Evolutionary conservation across 129 eudicot species (phyloP), one percentile per base, ranked within the genome.

Genomic region (Erigeron canadensis): DNA sequence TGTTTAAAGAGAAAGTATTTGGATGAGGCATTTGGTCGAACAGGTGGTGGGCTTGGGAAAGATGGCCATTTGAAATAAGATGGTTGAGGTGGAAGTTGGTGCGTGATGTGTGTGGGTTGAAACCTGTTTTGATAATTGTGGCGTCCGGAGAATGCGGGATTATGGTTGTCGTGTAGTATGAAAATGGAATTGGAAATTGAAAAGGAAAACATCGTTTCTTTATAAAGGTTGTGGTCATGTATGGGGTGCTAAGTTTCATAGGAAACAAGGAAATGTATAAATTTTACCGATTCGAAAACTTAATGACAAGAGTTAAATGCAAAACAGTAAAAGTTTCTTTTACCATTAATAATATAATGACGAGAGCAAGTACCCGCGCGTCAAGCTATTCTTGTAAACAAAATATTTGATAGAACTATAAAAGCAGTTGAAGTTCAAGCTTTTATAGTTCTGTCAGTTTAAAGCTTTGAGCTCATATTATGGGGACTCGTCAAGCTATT

Each of bases 81-180:
- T 79, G 11, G 10, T 83, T 80, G 22, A 88, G 81, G 47, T 79
- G 75, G 50, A 79, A 86, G 75, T 92, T 88, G 68, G 81, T 40
- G 64, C 86, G 87, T 53, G 80, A 78, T 39, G 84, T 89, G 37
- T 79, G 50, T 1, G 75, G 87, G 79, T 89, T 72, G 66, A 92
- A 92, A 41, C 90, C 97, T 5, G 94, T 88, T 81, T 91, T 86
- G 57, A 92, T 46, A 44, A 78, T 71, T 51, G 87, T 84, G 19
- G 96, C 82, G 19, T 88, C 97, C 10, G 83, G 70, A 58, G 70
- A 62, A 68, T 69, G 64, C 17, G 76, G 45, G 53, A 65, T 40
- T 2, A 63, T 43, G 11, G 71, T 39, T 45, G 53, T 76, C 53
- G 74, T 57, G 67, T 23, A 69, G 54, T 16, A 22, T 18, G 74